A percentile compares a stretch with the other conserved stretches of the same genome.
These are phyloP conservation scores for Auriculariales sp. DNA, from an alignment of 768 basidiomycete species.

Conservation along the genomic window DNA sequence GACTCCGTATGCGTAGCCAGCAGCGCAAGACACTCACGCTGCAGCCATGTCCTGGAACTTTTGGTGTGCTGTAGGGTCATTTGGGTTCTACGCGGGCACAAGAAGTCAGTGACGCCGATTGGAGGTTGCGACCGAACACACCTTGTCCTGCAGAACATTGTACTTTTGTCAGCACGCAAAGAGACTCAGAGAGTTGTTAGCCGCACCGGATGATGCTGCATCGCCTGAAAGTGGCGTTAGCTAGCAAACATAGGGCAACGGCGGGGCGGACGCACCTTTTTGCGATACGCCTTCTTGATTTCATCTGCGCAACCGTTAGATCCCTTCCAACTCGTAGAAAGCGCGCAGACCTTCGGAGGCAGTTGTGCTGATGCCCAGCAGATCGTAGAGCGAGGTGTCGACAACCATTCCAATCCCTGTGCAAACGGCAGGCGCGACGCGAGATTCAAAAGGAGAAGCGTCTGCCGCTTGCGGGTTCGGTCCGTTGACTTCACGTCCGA, in stretches of 20 bases:
- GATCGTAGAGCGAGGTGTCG: conserved; percentile 51
- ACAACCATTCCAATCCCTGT: too few relatives aligned
- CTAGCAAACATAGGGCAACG: conserved; percentile 8
- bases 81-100: conserved; percentile 47
- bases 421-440: too few relatives aligned
- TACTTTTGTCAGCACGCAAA: conserved; percentile 2
- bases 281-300: conserved; percentile 88
- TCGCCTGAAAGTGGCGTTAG: conserved; percentile 38
- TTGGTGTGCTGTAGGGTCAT: conserved; percentile 68
- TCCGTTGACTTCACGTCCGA: too few relatives aligned
- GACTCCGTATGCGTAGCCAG: neutral
- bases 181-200: conserved; percentile 1
- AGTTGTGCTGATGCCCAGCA: conserved; percentile 55
- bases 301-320: conserved; percentile 34
- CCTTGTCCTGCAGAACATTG: conserved; percentile 49
- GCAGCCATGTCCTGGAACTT: conserved; percentile 84
- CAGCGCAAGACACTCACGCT: conserved; percentile 39
- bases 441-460: too few relatives aligned
- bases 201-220: conserved; percentile 75
- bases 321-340: conserved; percentile 6
- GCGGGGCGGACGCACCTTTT: conserved; percentile 45
- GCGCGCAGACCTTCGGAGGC: conserved; percentile 52
- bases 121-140: conserved; percentile 12
- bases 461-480: too few relatives aligned
- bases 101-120: neutral